phyloP scores from a whole-genome alignment of 768 basidiomycete species.

The Xerocomus spinulosus region DNA sequence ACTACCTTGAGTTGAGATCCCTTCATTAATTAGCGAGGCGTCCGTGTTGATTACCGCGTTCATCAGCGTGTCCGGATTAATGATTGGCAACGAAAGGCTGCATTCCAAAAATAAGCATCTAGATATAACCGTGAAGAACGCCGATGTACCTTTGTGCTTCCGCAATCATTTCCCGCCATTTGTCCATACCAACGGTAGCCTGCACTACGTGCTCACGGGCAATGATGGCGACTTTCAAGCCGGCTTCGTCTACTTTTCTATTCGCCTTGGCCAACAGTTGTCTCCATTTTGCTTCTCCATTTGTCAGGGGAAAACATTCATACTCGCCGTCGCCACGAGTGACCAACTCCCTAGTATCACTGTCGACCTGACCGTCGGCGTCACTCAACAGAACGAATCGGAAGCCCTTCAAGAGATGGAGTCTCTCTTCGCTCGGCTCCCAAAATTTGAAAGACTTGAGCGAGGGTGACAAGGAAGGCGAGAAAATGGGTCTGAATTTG shows the following conservation, averaged over 20 bases:
- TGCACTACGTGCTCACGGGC: conserved; percentile 45
- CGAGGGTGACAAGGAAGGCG: conserved; percentile 41
- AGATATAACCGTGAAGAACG: background rate
- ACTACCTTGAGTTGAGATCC: conserved; percentile 19
- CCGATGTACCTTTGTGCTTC: conserved; percentile 47
- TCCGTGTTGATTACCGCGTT: conserved; percentile 44
- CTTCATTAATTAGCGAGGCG: conserved; percentile 27
- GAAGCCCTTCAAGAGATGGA: conserved; percentile 47
- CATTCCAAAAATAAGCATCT: conserved; percentile 4
- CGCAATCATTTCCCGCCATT: conserved; percentile 49
- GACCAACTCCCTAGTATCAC: conserved; percentile 51
- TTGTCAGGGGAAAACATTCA: conserved; percentile 54
- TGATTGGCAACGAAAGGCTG: conserved; percentile 42
- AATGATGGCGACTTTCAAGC: conserved; percentile 48
- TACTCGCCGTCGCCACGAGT: conserved; percentile 55
- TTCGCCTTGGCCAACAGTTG: conserved; percentile 48
- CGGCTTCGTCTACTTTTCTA: conserved; percentile 41
- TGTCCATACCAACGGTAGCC: conserved; percentile 48
- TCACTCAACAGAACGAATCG: conserved; percentile 63
- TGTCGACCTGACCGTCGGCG: conserved; percentile 44
- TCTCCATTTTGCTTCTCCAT: conserved; percentile 47
- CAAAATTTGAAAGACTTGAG: conserved; percentile 54
- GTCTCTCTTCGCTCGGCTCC: conserved; percentile 63
- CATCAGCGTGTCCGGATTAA: conserved; percentile 45
- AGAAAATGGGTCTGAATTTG: conserved; percentile 58